Evolutionary conservation across 441 rosid genomes (phyloP).

Genomic region (Adansonia grandidieri): DNA sequence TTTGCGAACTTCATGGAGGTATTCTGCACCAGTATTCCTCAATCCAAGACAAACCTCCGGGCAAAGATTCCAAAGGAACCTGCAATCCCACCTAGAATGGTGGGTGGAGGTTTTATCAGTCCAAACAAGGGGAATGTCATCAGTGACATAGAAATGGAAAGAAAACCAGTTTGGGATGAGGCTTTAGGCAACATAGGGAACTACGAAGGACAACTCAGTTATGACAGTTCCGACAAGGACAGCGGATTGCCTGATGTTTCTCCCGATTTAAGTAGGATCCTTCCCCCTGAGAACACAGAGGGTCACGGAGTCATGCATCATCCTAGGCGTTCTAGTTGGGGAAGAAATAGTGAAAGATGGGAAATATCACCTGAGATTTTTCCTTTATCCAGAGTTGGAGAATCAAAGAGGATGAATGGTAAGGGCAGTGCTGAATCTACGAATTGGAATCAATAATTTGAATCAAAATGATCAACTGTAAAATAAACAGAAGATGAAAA

Average conservation of each 20-base stretch:
- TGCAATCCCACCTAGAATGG: conserved; percentile 52
- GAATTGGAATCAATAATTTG: conserved; percentile 31
- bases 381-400: conserved; percentile 53
- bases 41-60: conserved; percentile 78
- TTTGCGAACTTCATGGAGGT: conserved; percentile 68
- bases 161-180: conserved; percentile 77
- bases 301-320: conserved; percentile 64
- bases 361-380: conserved; percentile 64
- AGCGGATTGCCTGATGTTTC: conserved; percentile 47
- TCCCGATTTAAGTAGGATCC: conserved; percentile 68
- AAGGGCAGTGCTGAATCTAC: conserved; percentile 35
- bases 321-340: conserved; percentile 78
- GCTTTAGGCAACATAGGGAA: conserved; percentile 42
- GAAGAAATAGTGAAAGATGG: conserved; percentile 87
- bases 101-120: conserved; percentile 48
- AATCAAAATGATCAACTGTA: conserved; percentile 30
- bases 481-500: conserved; percentile 21
- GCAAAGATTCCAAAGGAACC: conserved; percentile 61
- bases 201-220: conserved; percentile 51
- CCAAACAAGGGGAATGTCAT: conserved; percentile 60
- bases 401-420: conserved; percentile 43
- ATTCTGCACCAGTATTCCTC: conserved; percentile 61
- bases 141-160: conserved; percentile 81
- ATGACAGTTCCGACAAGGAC: conserved; percentile 45
- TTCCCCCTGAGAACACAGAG: conserved; percentile 67